A percentile compares a stretch with the other conserved stretches of the same genome.
Evolutionary conservation across 495 filamentous ascomycete genomes (phyloP).

Genomic region (Talaromyces adpressus): DNA sequence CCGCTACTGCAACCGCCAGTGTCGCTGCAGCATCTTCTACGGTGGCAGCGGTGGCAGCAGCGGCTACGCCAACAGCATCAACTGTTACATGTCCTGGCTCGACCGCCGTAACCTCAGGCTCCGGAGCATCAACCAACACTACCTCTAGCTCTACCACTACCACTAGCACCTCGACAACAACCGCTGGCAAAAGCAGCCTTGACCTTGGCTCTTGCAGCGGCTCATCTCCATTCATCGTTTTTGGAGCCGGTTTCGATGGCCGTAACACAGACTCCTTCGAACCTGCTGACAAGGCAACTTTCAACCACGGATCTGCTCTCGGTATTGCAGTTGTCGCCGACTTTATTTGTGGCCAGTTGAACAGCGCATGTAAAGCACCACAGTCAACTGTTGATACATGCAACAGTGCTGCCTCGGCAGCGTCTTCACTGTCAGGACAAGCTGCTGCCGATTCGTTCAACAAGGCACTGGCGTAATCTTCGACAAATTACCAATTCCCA

Average conservation of each 20-base stretch:
- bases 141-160: background rate
- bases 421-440: conserved; percentile 28
- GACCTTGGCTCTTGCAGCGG: conserved; percentile 42
- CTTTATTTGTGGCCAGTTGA: conserved; percentile 49
- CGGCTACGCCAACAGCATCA: background rate
- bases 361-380: conserved; percentile 39
- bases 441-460: conserved; percentile 54
- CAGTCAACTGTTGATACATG: conserved; percentile 36
- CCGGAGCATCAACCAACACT: background rate
- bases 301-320: conserved; percentile 52
- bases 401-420: conserved; percentile 35
- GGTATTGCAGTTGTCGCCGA: conserved; percentile 46
- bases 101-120: background rate
- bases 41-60: background rate
- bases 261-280: conserved; percentile 45
- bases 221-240: conserved; percentile 44
- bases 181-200: conserved; percentile 18
- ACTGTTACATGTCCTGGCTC: background rate
- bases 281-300: conserved; percentile 37
- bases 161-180: conserved; percentile 18
- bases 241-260: conserved; percentile 45
- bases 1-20: conserved; percentile 2
- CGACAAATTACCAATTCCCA: background rate
- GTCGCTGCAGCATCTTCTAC: background rate
- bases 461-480: conserved; percentile 11